Evolutionary conservation across 2,329 filamentous ascomycete genomes (phyloP), one percentile per base, ranked within the genome.

Genomic region (Xylariales sp.): DNA sequence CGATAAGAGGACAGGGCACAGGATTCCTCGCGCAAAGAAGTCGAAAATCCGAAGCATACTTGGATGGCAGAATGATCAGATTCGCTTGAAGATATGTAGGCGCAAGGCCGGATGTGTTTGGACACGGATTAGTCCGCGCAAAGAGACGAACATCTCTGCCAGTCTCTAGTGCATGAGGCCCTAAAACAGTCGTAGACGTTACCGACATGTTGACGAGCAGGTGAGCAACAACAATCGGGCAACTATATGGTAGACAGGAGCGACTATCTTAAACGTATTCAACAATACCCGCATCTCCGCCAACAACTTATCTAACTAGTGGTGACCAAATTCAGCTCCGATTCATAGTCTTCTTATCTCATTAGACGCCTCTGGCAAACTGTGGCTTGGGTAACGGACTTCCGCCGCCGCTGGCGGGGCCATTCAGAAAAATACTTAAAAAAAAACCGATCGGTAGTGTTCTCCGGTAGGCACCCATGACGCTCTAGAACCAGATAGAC

Each of bases 1-100:
- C 87, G 9, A 90, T 80, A 0, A 91, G 78, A 0, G 88, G 88
- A 71, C 88, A 90, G 0, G 88, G 84, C 0, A 90, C 88, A 2
- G 88, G 86, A 70, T 91, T 91, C 56, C 87, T 83, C 1, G 81
- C 80, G 75, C 88, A 90, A 30, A 90, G 84, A 18, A 83, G 75
- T 12, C 84, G 82, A 75, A 90, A 91, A 75, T 90, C 86, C 18
- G 79, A 59, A 12, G 88, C 87, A 75, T 89, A 87, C 39, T 79
- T 76, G 1, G 83, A 84, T 0, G 87, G 88, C 0, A 91, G 80
- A 10, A 90, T 81, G 46, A 91, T 82, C 45, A 91, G 80, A 71
- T 91, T 91, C 46, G 88, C 87, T 80, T 90, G 88, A 14, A 90
- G 78, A 72, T 85, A 83, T 12, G 81, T 81, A 0, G 85, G 84